Conservation (phyloP, 352 stramenopile genomes). For the Pythium monospermum region DNA sequence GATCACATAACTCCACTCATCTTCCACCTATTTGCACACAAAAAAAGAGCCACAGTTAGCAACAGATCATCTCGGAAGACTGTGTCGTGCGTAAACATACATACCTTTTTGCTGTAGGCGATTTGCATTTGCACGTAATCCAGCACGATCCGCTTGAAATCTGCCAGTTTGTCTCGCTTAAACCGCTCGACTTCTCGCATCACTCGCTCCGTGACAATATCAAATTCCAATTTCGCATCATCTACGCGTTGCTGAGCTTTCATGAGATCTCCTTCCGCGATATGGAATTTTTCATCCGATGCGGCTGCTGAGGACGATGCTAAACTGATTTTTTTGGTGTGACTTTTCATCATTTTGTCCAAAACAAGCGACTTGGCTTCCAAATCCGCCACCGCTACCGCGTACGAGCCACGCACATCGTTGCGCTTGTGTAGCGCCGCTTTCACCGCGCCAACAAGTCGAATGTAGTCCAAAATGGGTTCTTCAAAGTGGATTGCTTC, state of each 20-base stretch:
- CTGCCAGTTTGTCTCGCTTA: conserved; percentile 92
- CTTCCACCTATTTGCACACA: conserved; percentile 56
- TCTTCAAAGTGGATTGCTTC: conserved; percentile 93
- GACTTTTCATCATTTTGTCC: conserved; percentile 59
- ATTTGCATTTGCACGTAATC: conserved; percentile 97
- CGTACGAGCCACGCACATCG: conserved; percentile 89
- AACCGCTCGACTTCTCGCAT: conserved; percentile 97
- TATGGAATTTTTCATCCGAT: conserved; percentile 87
- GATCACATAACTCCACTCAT: conserved; percentile 77
- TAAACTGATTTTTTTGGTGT: too few species aligned
- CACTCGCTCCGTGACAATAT: conserved; percentile 91
- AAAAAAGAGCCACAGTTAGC: background rate
- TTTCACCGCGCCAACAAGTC: conserved; percentile 94
- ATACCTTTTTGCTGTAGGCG: conserved; percentile 93
- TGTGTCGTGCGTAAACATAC: too few species aligned
- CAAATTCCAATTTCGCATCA: conserved; percentile 90
- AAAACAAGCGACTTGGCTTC: conserved; percentile 71
- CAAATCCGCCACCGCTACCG: conserved; percentile 78
- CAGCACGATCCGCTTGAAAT: conserved; percentile 95
- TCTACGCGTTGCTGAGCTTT: conserved; percentile 84
- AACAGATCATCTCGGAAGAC: background rate
- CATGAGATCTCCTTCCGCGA: conserved; percentile 73
- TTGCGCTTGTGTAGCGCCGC: conserved; percentile 90
- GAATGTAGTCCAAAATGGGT: conserved; percentile 95
- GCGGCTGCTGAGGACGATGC: too few species aligned